phyloP scores from a whole-genome alignment of 805 yeast genomes.

The Hanseniaspora vineae region DNA sequence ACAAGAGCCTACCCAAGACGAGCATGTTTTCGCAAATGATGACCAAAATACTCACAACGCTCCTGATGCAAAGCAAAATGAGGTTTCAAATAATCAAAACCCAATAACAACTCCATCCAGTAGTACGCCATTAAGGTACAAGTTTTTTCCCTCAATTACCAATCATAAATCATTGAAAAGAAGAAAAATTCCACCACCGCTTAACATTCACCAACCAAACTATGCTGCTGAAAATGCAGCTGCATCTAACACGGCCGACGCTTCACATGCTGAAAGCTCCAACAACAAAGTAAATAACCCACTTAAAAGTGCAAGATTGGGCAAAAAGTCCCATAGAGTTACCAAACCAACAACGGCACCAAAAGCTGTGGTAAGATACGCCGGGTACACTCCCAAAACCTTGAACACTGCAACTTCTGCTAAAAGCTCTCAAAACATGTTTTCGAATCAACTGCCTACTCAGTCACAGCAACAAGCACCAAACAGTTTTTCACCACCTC shows the following conservation, averaged over 20 bases:
- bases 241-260: neutral
- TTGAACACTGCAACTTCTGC: neutral
- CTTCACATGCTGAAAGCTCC: neutral
- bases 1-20: too few species aligned
- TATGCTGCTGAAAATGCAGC: neutral
- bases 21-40: neutral
- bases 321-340: neutral
- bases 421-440: neutral
- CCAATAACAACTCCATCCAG: neutral
- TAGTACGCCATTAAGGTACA: neutral
- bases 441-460: too few species aligned
- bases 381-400: conserved; percentile 1
- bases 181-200: conserved; percentile 1
- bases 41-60: neutral
- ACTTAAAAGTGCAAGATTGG: neutral
- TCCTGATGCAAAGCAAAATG: neutral
- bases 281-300: neutral
- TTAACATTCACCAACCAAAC: neutral
- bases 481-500: neutral
- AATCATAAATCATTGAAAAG: conserved; percentile 1
- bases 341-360: neutral
- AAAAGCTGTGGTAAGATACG: conserved; percentile 1
- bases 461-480: too few species aligned
- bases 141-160: neutral
- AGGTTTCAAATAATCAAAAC: neutral